These are phyloP conservation scores for Breynia disticha DNA, from an alignment of 441 rosid genomes.

Conservation along the genomic window DNA sequence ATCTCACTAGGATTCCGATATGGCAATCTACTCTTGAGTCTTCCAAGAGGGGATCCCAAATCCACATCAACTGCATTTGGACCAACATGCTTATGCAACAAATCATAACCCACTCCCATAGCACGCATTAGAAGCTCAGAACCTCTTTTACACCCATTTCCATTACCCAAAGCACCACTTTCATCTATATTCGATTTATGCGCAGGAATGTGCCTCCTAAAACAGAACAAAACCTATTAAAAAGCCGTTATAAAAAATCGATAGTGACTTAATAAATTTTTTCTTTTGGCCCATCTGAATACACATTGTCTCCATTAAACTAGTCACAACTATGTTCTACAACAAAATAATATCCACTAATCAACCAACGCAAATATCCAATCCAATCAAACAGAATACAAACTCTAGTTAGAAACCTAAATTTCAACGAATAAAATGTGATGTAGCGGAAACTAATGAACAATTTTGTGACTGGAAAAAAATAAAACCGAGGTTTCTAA, in stretches of 20 bases:
- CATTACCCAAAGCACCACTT: constrained; percentile 44
- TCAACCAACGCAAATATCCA: no score
- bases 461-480: no score
- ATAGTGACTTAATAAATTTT: not conserved
- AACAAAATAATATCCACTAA: no score
- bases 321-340: no score
- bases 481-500: no score
- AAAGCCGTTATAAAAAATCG: not conserved
- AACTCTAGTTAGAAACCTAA: no score
- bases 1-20: constrained; percentile 59
- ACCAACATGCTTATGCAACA: constrained; percentile 28
- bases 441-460: no score
- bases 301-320: no score
- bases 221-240: constrained; percentile 31
- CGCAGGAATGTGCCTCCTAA: constrained; percentile 43
- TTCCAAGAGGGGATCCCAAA: constrained; percentile 45
- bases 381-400: no score
- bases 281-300: no score
- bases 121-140: constrained; percentile 31
- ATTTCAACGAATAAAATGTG: no score
- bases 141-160: constrained; percentile 41
- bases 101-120: constrained; percentile 37
- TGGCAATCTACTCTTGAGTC: constrained; percentile 41
- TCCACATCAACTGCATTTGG: constrained; percentile 32
- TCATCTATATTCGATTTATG: constrained; percentile 46